Percentiles rank a stretch among this genome's conserved stretches.
phyloP scores from a whole-genome alignment of 1,139 yeast genomes.

The Candida neerlandica region DNA sequence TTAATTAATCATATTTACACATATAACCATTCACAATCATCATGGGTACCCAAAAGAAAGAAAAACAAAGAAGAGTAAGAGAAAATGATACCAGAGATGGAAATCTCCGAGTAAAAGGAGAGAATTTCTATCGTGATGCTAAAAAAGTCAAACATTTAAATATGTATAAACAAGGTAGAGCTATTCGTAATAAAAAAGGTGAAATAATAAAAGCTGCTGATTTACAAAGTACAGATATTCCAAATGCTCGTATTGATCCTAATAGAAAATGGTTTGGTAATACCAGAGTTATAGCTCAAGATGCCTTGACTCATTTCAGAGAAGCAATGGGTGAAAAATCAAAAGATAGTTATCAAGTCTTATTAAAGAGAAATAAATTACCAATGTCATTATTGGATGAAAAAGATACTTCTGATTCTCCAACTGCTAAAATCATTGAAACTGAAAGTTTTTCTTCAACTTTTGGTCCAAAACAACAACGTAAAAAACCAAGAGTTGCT shows the following conservation, averaged over 20 bases:
- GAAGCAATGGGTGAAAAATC: constrained; percentile 90
- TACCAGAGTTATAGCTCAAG: constrained; percentile 96
- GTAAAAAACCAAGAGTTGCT: constrained; percentile 84
- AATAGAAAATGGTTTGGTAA: constrained; percentile 97
- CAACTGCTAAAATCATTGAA: constrained; percentile 79
- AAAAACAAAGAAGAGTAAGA: constrained; percentile 80
- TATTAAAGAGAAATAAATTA: constrained; percentile 84
- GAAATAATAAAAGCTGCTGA: constrained; percentile 86
- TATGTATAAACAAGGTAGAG: constrained; percentile 92
- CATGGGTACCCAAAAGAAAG: constrained; percentile 95
- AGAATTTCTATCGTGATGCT: constrained; percentile 94
- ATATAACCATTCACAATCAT: not conserved
- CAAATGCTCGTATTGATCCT: constrained; percentile 93
- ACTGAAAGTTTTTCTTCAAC: constrained; percentile 82
- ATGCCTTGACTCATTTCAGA: constrained; percentile 90
- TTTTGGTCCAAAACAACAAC: constrained; percentile 93
- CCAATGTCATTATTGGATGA: constrained; percentile 96
- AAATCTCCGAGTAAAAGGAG: constrained; percentile 92
- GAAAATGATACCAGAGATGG: constrained; percentile 86
- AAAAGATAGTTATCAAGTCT: constrained; percentile 84
- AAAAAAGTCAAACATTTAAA: constrained; percentile 85
- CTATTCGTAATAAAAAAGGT: constrained; percentile 84
- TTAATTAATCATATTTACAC: not conserved
- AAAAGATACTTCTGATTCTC: constrained; percentile 70
- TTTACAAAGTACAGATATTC: constrained; percentile 84